These are phyloP conservation scores for Biscogniauxia sp. DNA, from an alignment of 2,329 filamentous ascomycete genomes.

Conservation along the genomic window DNA sequence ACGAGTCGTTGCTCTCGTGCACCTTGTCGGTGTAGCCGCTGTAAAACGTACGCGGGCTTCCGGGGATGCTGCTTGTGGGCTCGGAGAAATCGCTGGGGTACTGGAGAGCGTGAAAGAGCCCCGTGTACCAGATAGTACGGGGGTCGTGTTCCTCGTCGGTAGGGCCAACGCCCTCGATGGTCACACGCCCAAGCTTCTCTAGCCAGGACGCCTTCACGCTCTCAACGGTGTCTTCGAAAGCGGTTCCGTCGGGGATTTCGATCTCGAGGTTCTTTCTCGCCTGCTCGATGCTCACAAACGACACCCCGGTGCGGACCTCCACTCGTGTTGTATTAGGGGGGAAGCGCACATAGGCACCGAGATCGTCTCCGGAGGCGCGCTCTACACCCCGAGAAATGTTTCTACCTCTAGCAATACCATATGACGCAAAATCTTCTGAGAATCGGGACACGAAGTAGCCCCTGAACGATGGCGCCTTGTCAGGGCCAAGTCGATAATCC, in stretches of 20 bases:
- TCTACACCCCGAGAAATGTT: constrained; percentile 21
- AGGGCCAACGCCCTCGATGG: constrained; percentile 41
- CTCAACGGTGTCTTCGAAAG: constrained; percentile 39
- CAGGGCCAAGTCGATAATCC: constrained; percentile 44
- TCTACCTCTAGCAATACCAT: constrained; percentile 35
- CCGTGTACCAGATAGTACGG: constrained; percentile 45
- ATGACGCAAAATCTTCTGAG: constrained; percentile 39
- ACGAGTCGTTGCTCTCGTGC: constrained; percentile 41
- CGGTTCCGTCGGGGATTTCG: constrained; percentile 36
- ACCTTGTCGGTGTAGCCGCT: constrained; percentile 46
- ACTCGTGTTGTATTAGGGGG: constrained; percentile 27
- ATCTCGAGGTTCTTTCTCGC: constrained; percentile 44
- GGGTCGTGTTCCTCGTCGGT: constrained; percentile 41
- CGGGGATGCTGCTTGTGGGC: constrained; percentile 28
- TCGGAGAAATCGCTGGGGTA: constrained; percentile 49
- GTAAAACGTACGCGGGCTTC: constrained; percentile 36
- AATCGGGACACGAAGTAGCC: constrained; percentile 48
- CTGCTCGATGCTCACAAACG: constrained; percentile 46
- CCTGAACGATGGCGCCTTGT: constrained; percentile 39
- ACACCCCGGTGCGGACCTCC: constrained; percentile 46
- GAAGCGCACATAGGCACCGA: constrained; percentile 41
- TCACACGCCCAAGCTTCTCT: constrained; percentile 43
- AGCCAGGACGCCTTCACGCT: constrained; percentile 43
- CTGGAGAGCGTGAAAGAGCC: constrained; percentile 45
- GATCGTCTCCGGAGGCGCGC: constrained; percentile 33